Conservation (phyloP, 331 rosid species). For the Malus hybrid region DNA sequence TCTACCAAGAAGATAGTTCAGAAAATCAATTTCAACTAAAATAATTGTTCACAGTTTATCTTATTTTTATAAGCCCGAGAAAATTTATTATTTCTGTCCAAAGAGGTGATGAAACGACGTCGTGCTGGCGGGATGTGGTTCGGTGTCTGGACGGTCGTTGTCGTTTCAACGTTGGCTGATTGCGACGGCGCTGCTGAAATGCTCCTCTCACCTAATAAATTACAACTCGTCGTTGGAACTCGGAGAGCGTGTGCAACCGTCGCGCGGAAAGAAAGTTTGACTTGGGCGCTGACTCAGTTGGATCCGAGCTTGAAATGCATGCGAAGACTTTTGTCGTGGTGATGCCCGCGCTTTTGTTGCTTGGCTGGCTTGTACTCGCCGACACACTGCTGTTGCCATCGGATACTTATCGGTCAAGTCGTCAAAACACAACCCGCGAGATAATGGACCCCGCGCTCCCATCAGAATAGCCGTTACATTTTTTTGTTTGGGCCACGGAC, state of each 20-base stretch:
- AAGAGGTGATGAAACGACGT: slow-evolving; percentile 22
- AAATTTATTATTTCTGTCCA: neutral
- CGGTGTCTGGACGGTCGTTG: neutral
- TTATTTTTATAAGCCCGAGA: neutral
- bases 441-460: slow-evolving; percentile 11
- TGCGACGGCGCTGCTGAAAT: slow-evolving; percentile 27
- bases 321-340: neutral
- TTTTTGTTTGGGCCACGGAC: neutral
- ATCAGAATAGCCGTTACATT: neutral
- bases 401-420: neutral
- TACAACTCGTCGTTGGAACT: neutral
- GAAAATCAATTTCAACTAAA: no score
- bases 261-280: neutral
- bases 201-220: neutral
- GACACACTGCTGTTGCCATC: slow-evolving; percentile 23
- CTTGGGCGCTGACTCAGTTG: neutral
- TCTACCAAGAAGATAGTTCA: no score
- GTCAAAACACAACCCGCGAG: neutral
- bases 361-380: slow-evolving; percentile 17
- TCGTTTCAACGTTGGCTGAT: slow-evolving; percentile 18
- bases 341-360: slow-evolving; percentile 2
- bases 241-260: neutral
- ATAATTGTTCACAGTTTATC: no score
- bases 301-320: slow-evolving; percentile 5
- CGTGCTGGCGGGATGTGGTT: slow-evolving; percentile 1